These are phyloP conservation scores for Stevia rebaudiana DNA, from an alignment of 140 eudicot species.

Conservation along the genomic window DNA sequence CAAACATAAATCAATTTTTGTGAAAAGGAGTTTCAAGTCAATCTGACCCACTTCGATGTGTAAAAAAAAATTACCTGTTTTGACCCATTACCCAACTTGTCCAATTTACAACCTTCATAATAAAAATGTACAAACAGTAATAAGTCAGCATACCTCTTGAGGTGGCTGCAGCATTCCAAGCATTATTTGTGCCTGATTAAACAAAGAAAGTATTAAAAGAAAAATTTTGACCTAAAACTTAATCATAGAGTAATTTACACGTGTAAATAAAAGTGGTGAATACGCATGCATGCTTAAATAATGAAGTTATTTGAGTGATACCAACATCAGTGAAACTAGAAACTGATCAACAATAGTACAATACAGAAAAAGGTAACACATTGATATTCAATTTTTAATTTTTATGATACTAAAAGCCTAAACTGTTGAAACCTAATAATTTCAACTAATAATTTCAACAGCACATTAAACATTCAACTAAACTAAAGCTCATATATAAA, in stretches of 20 bases:
- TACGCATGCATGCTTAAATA: too few species aligned
- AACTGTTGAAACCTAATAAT: too few species aligned
- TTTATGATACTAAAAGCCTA: too few species aligned
- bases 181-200: constrained; percentile 82
- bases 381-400: too few species aligned
- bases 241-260: too few species aligned
- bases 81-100: background rate
- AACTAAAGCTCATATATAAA: background rate
- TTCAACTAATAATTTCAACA: too few species aligned
- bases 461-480: too few species aligned
- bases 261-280: too few species aligned
- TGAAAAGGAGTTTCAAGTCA: background rate
- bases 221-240: constrained; percentile 1
- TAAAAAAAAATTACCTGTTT: background rate
- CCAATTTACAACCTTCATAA: background rate
- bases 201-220: constrained; percentile 7
- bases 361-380: too few species aligned
- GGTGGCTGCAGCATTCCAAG: constrained; percentile 96
- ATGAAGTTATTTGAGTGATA: too few species aligned
- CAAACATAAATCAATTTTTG: background rate
- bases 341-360: too few species aligned
- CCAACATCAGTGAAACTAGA: too few species aligned
- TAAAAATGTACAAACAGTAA: background rate
- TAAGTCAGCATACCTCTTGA: constrained; percentile 51
- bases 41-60: background rate